These are phyloP conservation scores for Ramaria rubella DNA, from an alignment of 768 basidiomycete genomes.

Conservation along the genomic window DNA sequence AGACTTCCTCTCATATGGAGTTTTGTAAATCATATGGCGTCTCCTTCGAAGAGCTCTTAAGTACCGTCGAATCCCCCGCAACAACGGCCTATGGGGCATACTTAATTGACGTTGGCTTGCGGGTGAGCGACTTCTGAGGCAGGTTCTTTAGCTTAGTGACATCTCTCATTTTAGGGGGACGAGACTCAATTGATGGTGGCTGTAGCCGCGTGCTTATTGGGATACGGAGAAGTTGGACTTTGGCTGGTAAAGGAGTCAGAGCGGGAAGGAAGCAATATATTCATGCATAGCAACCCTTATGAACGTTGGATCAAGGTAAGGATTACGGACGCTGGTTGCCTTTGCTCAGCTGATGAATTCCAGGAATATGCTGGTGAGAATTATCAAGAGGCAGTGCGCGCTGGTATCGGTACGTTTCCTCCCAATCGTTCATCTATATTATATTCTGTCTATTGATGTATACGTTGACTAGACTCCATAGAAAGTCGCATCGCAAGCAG, in stretches of 20 bases:
- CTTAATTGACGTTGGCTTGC: constrained; percentile 70
- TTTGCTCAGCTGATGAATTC: constrained; percentile 27
- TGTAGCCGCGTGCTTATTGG: constrained; percentile 77
- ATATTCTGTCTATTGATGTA: constrained; percentile 5
- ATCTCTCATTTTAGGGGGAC: constrained; percentile 46
- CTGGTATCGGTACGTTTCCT: constrained; percentile 60
- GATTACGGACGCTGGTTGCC: not conserved
- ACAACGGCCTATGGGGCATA: constrained; percentile 86
- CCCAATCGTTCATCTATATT: not conserved
- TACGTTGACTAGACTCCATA: constrained; percentile 52
- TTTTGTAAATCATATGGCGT: constrained; percentile 73
- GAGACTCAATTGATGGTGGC: constrained; percentile 68
- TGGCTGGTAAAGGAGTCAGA: constrained; percentile 63
- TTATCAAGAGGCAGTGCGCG: constrained; percentile 67
- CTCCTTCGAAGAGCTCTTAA: constrained; percentile 49
- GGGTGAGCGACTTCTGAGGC: constrained; percentile 30
- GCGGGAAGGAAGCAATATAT: constrained; percentile 44
- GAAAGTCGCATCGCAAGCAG: constrained; percentile 55
- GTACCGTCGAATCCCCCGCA: constrained; percentile 56
- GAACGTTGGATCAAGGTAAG: constrained; percentile 53
- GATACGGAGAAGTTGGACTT: constrained; percentile 88
- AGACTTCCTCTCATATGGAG: constrained; percentile 62
- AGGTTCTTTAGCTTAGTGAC: not conserved
- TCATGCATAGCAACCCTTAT: constrained; percentile 67
- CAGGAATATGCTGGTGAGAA: constrained; percentile 62